Percentiles rank a stretch among this genome's conserved stretches.
Evolutionary conservation across 257 asterid genomes (phyloP).

Genomic region (Jasminum sambac): DNA sequence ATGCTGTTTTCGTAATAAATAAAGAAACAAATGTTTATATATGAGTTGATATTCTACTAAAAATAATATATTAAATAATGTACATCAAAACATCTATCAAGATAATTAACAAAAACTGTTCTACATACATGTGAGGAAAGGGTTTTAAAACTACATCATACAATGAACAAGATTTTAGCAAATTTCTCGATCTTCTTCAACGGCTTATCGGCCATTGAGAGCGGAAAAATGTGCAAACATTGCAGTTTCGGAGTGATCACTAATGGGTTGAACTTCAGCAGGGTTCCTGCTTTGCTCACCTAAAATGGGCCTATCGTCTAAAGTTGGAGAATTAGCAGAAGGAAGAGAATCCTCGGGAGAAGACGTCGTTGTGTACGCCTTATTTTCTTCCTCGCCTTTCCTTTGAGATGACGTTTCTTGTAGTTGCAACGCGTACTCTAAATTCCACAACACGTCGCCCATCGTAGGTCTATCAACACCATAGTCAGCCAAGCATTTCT

Average conservation of each 20-base stretch:
- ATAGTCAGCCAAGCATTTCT: conserved; percentile 28
- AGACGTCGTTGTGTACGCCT: conserved; percentile 18
- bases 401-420: conserved; percentile 33
- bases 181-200: background rate
- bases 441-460: conserved; percentile 34
- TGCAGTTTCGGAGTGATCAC: conserved; percentile 81
- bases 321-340: background rate
- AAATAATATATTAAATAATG: no score
- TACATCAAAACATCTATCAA: no score
- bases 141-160: background rate
- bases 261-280: conserved; percentile 39
- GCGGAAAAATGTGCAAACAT: conserved; percentile 73
- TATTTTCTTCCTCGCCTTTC: conserved; percentile 40
- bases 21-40: no score
- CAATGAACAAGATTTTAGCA: background rate
- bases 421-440: conserved; percentile 32
- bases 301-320: conserved; percentile 28
- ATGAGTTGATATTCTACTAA: no score
- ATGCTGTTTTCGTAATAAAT: no score
- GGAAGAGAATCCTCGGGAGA: conserved; percentile 11
- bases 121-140: no score
- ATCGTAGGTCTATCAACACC: conserved; percentile 31
- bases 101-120: no score
- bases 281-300: conserved; percentile 31
- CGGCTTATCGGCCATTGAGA: conserved; percentile 60